These are phyloP conservation scores for Zygotorulaspora danielsina DNA, from an alignment of 805 yeast species.

Conservation along the genomic window DNA sequence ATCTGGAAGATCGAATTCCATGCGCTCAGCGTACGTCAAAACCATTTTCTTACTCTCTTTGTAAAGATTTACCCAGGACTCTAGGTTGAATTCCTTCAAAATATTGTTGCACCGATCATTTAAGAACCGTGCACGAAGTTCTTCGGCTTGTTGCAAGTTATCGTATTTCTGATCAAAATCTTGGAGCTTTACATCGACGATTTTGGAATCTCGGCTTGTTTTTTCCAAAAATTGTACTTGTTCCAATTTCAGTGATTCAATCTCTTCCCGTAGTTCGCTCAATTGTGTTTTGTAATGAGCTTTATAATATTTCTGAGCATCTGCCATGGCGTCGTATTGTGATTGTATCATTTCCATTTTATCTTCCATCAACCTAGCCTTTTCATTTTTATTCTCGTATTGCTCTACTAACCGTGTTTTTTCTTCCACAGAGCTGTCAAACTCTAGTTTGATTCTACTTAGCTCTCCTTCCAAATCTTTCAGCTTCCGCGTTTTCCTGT, in stretches of 20 bases:
- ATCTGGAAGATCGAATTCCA: slow-evolving; percentile 12
- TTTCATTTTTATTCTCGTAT: slow-evolving; percentile 8
- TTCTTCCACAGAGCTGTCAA: slow-evolving; percentile 7
- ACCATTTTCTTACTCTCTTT: slow-evolving; percentile 17
- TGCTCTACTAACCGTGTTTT: slow-evolving; percentile 7
- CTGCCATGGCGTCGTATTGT: slow-evolving; percentile 27
- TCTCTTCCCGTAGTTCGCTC: slow-evolving; percentile 8
- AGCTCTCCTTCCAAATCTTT: slow-evolving; percentile 55
- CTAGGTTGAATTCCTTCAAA: slow-evolving; percentile 14
- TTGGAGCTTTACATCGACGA: slow-evolving; percentile 6
- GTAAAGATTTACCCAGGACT: slow-evolving; percentile 22
- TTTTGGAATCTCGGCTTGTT: slow-evolving; percentile 6
- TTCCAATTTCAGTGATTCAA: slow-evolving; percentile 9
- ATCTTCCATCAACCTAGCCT: slow-evolving; percentile 14
- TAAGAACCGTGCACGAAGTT: slow-evolving; percentile 11
- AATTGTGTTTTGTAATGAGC: slow-evolving; percentile 25
- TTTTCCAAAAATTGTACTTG: slow-evolving; percentile 7
- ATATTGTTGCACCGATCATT: slow-evolving; percentile 11
- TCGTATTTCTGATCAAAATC: slow-evolving; percentile 13
- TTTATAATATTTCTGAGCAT: slow-evolving; percentile 26
- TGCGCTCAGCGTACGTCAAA: slow-evolving; percentile 18
- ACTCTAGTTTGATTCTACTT: slow-evolving; percentile 8
- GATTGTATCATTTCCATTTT: slow-evolving; percentile 19
- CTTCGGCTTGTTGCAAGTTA: slow-evolving; percentile 10
- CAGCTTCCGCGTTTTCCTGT: slow-evolving; percentile 66